Evolutionary conservation across 1,284 basidiomycete genomes (phyloP), one percentile per base, ranked within the genome.

Genomic region (Inonotus obliquus): DNA sequence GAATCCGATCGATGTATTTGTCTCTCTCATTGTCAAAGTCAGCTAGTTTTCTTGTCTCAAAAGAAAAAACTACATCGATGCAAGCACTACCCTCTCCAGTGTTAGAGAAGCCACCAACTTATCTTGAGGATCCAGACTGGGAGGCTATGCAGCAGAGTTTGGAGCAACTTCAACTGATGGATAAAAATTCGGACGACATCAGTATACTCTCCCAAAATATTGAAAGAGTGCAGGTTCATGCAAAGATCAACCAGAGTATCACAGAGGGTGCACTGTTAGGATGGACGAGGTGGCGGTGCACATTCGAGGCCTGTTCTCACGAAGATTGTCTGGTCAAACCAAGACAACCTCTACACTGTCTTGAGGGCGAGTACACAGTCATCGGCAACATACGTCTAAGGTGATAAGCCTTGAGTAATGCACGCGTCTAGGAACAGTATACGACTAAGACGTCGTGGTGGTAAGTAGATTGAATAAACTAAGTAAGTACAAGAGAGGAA

Each of bases 201-300:
- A 27, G 39, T 37, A 23, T 23, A 54, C 47, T 59, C 37, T 61
- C 57, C 2, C 10, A 45, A 23, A 55, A 53, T 51, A 64, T 70
- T 10, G 41, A 37, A 29, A 53, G 60, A 41, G 66, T 64, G 10
- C 27, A 63, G 19, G 17, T 39, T 4, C 44, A 67, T 9, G 60
- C 67, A 21, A 19, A 52, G 11, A 65, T 61, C 1, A 62, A 62
- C 19, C 37, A 65, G 10, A 54, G 48, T 10, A 67, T 69, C 19
- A 66, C 68, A n/a, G 67, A 72, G 56, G 65, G 58, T 4, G 49
- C 55, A 2, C 62, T 32, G 32, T 32, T n/a, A n/a, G n/a, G 9
- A 9, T 32, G 32, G 4, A 32, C 32, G n/a, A n/a, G n/a, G n/a
- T n/a, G n/a, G n/a, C n/a, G n/a, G n/a, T n/a, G n/a, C n/a, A n/a